Conservation (phyloP, 208 protist species). For the Phytomonas sp. region DNA sequence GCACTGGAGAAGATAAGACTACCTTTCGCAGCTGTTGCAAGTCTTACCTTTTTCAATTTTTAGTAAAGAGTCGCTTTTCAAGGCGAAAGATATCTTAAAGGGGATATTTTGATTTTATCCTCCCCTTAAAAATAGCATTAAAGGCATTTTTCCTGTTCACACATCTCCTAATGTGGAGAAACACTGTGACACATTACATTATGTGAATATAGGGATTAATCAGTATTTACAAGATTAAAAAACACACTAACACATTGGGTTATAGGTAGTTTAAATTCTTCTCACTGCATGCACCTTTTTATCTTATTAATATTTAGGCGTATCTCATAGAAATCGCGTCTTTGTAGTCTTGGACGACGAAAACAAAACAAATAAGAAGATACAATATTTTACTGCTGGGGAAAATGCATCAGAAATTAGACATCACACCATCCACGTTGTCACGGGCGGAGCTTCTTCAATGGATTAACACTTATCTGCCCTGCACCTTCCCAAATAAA, state of each 20-base stretch:
- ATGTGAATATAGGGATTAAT: neutral
- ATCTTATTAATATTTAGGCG: constrained; percentile 2
- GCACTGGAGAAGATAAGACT: neutral
- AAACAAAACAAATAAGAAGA: constrained; percentile 2
- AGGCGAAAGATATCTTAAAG: neutral
- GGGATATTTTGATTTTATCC: neutral
- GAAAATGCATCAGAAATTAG: constrained; percentile 29
- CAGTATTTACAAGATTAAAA: neutral
- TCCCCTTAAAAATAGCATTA: neutral
- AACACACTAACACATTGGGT: neutral
- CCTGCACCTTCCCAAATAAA: constrained; percentile 22
- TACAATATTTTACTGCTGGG: neutral
- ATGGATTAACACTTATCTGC: constrained; percentile 66
- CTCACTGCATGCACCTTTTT: neutral
- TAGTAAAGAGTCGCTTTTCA: neutral
- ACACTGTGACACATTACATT: neutral
- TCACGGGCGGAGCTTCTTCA: constrained; percentile 61
- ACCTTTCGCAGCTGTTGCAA: neutral
- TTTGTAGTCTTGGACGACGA: neutral
- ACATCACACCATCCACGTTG: constrained; percentile 42
- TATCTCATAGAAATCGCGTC: constrained; percentile 7
- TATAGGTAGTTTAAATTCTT: neutral
- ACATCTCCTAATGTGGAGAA: neutral
- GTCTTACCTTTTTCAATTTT: neutral
- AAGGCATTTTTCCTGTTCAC: neutral